phyloP scores from a whole-genome alignment of 2,329 filamentous ascomycete genomes.

The Cladosporium sp. region DNA sequence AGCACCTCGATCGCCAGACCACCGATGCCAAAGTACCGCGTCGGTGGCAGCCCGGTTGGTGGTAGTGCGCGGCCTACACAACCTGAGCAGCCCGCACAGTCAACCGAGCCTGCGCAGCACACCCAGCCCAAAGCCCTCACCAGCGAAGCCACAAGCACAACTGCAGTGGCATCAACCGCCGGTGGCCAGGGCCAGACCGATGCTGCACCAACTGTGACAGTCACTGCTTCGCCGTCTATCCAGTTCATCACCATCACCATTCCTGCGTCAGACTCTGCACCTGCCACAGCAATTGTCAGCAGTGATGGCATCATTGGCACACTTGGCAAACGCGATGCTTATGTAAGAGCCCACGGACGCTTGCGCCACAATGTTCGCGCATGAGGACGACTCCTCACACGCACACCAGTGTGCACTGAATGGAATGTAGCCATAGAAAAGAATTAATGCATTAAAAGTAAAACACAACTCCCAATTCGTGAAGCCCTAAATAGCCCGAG shows the following conservation, averaged over 20 bases:
- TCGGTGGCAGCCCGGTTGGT: not conserved
- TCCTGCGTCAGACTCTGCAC: not conserved
- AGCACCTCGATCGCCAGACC: slow-evolving; percentile 3
- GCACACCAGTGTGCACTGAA: too few relatives aligned
- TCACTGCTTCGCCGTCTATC: not conserved
- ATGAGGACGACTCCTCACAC: too few relatives aligned
- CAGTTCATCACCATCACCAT: slow-evolving; percentile 4
- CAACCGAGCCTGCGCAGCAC: not conserved
- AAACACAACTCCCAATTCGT: too few relatives aligned
- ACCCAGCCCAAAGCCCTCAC: not conserved
- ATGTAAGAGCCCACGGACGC: not conserved
- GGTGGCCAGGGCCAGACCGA: not conserved
- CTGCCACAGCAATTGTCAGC: not conserved
- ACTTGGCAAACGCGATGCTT: not conserved
- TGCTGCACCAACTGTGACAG: not conserved
- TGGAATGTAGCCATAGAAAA: too few relatives aligned
- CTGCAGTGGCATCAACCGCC: not conserved
- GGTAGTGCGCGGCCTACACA: not conserved
- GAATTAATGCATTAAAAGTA: too few relatives aligned
- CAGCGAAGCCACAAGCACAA: not conserved
- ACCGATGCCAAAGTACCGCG: slow-evolving; percentile 1
- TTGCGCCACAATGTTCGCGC: too few relatives aligned
- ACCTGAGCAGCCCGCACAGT: not conserved
- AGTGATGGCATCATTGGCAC: not conserved
- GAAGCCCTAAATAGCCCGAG: too few relatives aligned